Evolutionary conservation across 2,329 filamentous ascomycete species (phyloP), one percentile per base, ranked within the genome.

Genomic region (Graphiopsis chlorocephala): DNA sequence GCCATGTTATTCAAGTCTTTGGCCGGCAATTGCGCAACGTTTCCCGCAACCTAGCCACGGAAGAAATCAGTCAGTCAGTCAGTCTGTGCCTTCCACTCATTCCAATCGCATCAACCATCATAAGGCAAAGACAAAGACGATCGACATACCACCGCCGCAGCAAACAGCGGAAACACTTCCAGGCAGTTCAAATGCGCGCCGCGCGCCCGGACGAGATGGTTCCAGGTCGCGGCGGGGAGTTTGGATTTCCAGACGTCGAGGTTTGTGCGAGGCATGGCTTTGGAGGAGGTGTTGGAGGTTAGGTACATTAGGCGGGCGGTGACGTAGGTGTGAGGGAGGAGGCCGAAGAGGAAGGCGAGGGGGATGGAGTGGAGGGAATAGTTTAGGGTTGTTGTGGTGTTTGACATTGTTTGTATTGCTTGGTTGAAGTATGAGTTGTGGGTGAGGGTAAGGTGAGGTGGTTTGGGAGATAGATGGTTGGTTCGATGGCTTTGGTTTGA

Each of bases 131-230:
- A 20, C 8, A 1, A 12, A 7, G n/a, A n/a, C 3, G 12, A 20
- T 11, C 4, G 17, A 61, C 67, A 15, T 47, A 78, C 64, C 66
- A 82, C 72, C 3, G 76, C 77, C 0, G 73, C 74, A 3, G 73
- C 69, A 68, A 82, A 79, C 1, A 82, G 65, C 0, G 78, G 69
- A 61, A 76, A 81, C 60, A 79, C 76, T 62, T 79, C 82, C 14
- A 83, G 76, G 0, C 79, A 76, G 63, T 84, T 84, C 8, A 79
- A 75, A 68, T 82, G 80, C 10, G 81, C 81, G 4, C 71, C 71
- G 35, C 71, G 61, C 15, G 68, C 69, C 53, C 70, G 59, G 1
- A 64, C 60, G 23, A 72, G 67, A 8, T 72, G 70, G 42, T 67
- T 69, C 68, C 69, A 72, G n/a, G 70, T 55, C 1, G 61, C 64